Evolutionary conservation across 2,329 filamentous ascomycete genomes (phyloP).

Genomic region (Parastagonospora avenae): DNA sequence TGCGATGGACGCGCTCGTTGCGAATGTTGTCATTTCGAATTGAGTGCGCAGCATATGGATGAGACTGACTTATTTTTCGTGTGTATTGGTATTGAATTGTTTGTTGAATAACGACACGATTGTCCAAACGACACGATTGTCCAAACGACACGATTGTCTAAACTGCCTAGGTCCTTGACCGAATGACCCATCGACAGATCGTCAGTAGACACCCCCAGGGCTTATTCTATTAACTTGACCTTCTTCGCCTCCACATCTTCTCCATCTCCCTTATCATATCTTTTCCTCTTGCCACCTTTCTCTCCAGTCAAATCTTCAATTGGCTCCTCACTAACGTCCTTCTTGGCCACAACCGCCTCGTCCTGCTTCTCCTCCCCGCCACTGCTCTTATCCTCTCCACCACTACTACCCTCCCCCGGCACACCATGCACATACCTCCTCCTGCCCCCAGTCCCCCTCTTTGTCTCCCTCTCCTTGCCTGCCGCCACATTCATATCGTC

Average conservation of each 20-base stretch:
- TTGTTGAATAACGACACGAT: not conserved
- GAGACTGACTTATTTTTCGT: not conserved
- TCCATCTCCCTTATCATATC: not conserved
- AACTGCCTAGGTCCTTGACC: too few relatives aligned
- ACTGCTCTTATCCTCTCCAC: not conserved
- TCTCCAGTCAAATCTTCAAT: not conserved
- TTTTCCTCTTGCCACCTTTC: not conserved
- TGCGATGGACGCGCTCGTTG: constrained; percentile 70
- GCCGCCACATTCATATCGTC: constrained; percentile 22
- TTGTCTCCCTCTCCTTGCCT: constrained; percentile 9
- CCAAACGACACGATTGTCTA: not conserved
- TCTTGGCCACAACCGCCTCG: not conserved
- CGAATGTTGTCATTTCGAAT: constrained; percentile 49
- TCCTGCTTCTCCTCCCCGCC: not conserved
- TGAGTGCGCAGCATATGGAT: not conserved
- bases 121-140: not conserved
- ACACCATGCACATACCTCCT: not conserved
- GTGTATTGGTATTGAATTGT: not conserved
- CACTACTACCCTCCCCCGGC: not conserved
- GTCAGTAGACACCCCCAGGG: too few relatives aligned
- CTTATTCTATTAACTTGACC: not conserved
- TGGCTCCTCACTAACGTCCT: not conserved
- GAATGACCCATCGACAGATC: too few relatives aligned
- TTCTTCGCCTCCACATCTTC: not conserved
- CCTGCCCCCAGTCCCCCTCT: not conserved